These are phyloP conservation scores for Xerocomus potaroensis DNA, from an alignment of 768 basidiomycete species.

Conservation along the genomic window DNA sequence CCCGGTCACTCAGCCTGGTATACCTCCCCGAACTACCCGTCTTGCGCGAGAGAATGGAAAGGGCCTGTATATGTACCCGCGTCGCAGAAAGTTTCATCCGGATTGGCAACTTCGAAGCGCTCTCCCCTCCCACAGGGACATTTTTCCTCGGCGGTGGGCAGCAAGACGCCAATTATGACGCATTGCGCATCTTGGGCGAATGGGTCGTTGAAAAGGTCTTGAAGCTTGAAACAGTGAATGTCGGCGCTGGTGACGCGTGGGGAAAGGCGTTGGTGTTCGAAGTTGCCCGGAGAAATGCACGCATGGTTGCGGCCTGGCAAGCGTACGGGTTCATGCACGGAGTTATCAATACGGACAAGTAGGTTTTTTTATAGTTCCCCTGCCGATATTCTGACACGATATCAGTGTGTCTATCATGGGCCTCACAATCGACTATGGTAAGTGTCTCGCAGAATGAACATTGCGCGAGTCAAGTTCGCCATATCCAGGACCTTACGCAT, in stretches of 20 bases:
- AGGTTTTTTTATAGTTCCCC: conserved; percentile 16
- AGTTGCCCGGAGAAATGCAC: conserved; percentile 77
- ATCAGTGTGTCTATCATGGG: conserved; percentile 70
- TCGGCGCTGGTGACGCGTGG: conserved; percentile 55
- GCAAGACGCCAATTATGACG: conserved; percentile 71
- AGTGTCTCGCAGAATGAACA: conserved; percentile 3
- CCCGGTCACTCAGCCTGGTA: conserved; percentile 78
- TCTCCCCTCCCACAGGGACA: conserved; percentile 61
- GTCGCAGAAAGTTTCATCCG: conserved; percentile 89
- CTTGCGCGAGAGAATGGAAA: conserved; percentile 67
- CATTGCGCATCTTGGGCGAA: conserved; percentile 66
- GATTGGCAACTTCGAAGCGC: conserved; percentile 85
- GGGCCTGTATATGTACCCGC: conserved; percentile 70
- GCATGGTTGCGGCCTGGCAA: conserved; percentile 96
- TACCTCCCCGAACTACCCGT: conserved; percentile 73
- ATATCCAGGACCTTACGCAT: conserved; percentile 75
- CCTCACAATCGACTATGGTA: conserved; percentile 74
- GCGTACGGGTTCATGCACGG: conserved; percentile 93
- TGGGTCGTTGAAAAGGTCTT: conserved; percentile 69
- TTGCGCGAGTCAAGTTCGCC: background rate
- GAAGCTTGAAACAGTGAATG: conserved; percentile 37
- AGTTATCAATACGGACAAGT: conserved; percentile 98
- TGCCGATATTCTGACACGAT: conserved; percentile 5
- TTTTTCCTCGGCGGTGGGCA: conserved; percentile 78
- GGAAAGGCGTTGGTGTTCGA: conserved; percentile 70